Percentiles rank a stretch among this genome's conserved stretches.
phyloP scores from a whole-genome alignment of 2,329 filamentous ascomycete genomes.

The Taxawa tesnikishii region DNA sequence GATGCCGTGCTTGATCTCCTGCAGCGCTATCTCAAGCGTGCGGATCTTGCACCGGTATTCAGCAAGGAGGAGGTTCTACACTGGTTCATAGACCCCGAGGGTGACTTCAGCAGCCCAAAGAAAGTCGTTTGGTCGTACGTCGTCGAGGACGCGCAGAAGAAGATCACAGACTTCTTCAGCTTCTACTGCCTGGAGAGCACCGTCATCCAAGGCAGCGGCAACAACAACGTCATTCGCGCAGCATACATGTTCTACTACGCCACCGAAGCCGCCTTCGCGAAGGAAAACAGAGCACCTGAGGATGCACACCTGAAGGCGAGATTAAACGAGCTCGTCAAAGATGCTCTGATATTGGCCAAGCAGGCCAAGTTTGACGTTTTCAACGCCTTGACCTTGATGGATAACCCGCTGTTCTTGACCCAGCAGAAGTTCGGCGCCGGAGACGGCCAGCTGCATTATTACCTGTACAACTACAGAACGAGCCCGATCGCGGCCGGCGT shows the following conservation, averaged over 20 bases:
- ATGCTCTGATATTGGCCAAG: constrained; percentile 82
- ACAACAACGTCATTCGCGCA: constrained; percentile 71
- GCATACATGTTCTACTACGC: constrained; percentile 98
- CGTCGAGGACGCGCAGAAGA: constrained; percentile 57
- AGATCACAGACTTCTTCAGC: constrained; percentile 92
- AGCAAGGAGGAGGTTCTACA: constrained; percentile 70
- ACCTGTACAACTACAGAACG: constrained; percentile 93
- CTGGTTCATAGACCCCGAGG: constrained; percentile 67
- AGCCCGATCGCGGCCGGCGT: constrained; percentile 77
- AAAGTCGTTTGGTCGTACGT: constrained; percentile 93
- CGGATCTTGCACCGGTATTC: constrained; percentile 76
- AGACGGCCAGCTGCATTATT: constrained; percentile 92
- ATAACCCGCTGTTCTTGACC: constrained; percentile 87
- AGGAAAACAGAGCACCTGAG: constrained; percentile 18
- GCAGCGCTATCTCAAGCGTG: constrained; percentile 64
- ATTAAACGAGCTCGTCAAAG: constrained; percentile 67
- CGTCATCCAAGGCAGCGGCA: constrained; percentile 69
- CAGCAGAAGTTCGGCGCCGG: constrained; percentile 91
- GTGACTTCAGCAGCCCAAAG: constrained; percentile 41
- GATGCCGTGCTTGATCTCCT: constrained; percentile 63
- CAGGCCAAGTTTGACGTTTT: constrained; percentile 84
- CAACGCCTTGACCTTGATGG: constrained; percentile 85
- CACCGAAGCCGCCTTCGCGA: constrained; percentile 58
- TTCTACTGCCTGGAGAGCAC: constrained; percentile 89
- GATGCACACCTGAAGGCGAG: constrained; percentile 46